Conservation (phyloP, 2,329 filamentous ascomycete species). For the Venturia asperata region DNA sequence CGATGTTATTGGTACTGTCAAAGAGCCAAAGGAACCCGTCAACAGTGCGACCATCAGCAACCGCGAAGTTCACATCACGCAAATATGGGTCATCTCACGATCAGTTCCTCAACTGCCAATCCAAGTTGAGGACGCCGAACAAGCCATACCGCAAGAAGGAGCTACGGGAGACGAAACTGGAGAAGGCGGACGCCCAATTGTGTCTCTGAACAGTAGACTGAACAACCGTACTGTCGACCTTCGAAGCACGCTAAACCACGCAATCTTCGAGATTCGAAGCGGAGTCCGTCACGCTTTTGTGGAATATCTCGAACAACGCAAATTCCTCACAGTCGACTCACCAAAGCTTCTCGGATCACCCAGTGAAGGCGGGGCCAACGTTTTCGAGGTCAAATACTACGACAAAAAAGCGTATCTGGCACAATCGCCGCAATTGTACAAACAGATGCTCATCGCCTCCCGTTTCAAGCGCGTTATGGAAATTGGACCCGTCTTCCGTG, state of each 20-base stretch:
- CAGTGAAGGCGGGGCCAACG: conserved; percentile 86
- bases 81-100: conserved; percentile 69
- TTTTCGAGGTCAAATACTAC: conserved; percentile 88
- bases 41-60: conserved; percentile 76
- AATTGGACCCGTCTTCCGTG: conserved; percentile 74
- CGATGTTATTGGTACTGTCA: conserved; percentile 69
- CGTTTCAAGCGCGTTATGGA: conserved; percentile 71
- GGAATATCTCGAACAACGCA: conserved; percentile 67
- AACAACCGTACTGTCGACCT: conserved; percentile 93
- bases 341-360: conserved; percentile 84
- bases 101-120: conserved; percentile 55
- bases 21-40: conserved; percentile 78
- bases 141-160: conserved; percentile 43
- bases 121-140: conserved; percentile 48
- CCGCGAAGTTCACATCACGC: conserved; percentile 81
- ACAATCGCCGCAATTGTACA: conserved; percentile 79
- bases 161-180: conserved; percentile 45
- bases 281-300: conserved; percentile 64
- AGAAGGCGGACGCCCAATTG: conserved; percentile 55
- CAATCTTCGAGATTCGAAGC: conserved; percentile 66
- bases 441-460: conserved; percentile 77
- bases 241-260: conserved; percentile 82
- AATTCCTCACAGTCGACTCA: conserved; percentile 79
- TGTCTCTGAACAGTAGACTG: conserved; percentile 74
- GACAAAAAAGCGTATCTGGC: conserved; percentile 73